Evolutionary conservation across 1,284 basidiomycete species (phyloP).

Genomic region (Cutaneotrichosporon sp.): DNA sequence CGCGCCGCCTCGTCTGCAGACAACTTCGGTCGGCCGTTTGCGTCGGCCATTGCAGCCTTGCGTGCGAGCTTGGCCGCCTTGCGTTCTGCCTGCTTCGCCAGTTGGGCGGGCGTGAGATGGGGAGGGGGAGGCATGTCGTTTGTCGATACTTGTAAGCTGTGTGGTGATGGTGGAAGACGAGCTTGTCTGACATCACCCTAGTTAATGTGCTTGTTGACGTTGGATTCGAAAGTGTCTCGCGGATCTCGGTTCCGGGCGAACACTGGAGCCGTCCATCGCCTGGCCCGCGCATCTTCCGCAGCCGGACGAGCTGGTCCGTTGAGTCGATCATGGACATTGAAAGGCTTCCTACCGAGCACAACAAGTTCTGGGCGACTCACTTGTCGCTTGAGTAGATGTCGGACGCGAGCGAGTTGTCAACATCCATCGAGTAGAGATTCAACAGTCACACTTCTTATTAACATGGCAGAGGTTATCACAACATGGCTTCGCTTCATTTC

Average conservation of each 20-base stretch:
- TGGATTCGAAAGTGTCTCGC: background rate
- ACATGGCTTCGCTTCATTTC: background rate
- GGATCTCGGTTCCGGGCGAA: background rate
- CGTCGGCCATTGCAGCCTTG: slow-evolving; percentile 22
- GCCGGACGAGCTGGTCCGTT: no score
- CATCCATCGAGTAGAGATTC: background rate
- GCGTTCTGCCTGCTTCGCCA: slow-evolving; percentile 37
- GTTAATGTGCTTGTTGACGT: no score
- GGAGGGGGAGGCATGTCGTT: slow-evolving; percentile 9
- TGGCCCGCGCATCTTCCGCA: background rate
- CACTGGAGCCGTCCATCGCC: background rate
- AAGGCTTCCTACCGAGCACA: no score
- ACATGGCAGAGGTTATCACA: background rate
- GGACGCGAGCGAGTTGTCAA: no score
- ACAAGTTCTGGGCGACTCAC: no score
- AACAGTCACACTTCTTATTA: background rate
- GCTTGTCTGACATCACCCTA: no score
- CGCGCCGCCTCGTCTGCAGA: slow-evolving; percentile 24
- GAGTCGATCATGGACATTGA: background rate
- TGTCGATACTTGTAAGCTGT: background rate
- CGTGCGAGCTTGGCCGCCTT: slow-evolving; percentile 43
- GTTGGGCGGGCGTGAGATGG: slow-evolving; percentile 40
- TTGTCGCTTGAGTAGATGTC: no score
- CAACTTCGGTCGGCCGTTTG: background rate
- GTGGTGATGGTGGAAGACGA: no score